A percentile compares a stretch with the other conserved stretches of the same genome.
These are phyloP conservation scores for Geotrichum macrosporum DNA, from an alignment of 1,139 yeast species.

Conservation along the genomic window DNA sequence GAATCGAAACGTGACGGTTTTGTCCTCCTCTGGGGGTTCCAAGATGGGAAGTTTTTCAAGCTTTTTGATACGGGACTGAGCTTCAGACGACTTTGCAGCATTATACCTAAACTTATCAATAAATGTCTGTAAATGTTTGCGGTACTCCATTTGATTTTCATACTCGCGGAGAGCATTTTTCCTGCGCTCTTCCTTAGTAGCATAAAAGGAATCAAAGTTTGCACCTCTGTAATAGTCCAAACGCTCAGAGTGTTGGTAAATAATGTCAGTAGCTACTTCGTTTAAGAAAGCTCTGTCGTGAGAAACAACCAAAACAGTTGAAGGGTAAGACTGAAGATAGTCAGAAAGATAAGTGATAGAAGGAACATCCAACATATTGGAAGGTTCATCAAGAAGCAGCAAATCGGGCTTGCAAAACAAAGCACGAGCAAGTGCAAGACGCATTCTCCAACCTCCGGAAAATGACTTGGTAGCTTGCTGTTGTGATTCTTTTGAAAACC, in stretches of 20 bases:
- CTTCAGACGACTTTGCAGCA: slow-evolving; percentile 96
- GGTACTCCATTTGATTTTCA: slow-evolving; percentile 93
- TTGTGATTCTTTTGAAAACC: slow-evolving; percentile 88
- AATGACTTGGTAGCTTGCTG: slow-evolving; percentile 77
- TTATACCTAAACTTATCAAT: slow-evolving; percentile 95
- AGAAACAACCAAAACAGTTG: slow-evolving; percentile 91
- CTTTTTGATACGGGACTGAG: slow-evolving; percentile 95
- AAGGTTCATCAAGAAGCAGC: slow-evolving; percentile 91
- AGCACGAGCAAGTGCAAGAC: slow-evolving; percentile 96
- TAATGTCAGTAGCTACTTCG: slow-evolving; percentile 96
- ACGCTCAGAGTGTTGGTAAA: slow-evolving; percentile 95
- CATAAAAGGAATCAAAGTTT: slow-evolving; percentile 85
- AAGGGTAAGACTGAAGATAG: slow-evolving; percentile 81
- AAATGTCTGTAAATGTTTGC: slow-evolving; percentile 88
- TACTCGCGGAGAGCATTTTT: slow-evolving; percentile 92
- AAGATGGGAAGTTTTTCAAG: slow-evolving; percentile 87
- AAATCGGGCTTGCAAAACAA: slow-evolving; percentile 95
- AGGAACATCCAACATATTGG: slow-evolving; percentile 99
- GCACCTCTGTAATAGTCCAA: slow-evolving; percentile 94
- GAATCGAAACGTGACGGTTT: slow-evolving; percentile 76
- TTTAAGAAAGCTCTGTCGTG: slow-evolving; percentile 96
- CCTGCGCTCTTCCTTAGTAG: slow-evolving; percentile 91
- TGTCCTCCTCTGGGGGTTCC: slow-evolving; percentile 94
- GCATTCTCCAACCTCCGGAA: slow-evolving; percentile 99
- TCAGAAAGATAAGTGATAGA: slow-evolving; percentile 90